Percentiles rank a stretch among this genome's conserved stretches.
Evolutionary conservation across 202 grass and related monocot genomes (phyloP).

Genomic region (Cymbopogon flexuosus): DNA sequence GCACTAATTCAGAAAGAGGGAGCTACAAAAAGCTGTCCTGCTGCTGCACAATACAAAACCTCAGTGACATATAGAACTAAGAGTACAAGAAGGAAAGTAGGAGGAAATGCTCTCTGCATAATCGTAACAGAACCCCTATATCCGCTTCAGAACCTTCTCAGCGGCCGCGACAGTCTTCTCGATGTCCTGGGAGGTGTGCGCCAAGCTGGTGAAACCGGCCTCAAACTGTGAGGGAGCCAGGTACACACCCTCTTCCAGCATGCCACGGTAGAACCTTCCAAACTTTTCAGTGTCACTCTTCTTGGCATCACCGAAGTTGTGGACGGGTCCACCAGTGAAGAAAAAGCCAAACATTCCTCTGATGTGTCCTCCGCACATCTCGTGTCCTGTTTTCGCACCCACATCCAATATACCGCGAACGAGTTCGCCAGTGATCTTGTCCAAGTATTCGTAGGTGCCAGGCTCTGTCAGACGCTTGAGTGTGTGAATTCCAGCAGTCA

Average conservation of each 20-base stretch:
- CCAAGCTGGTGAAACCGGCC: slow-evolving; percentile 93
- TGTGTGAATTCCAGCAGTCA: slow-evolving; percentile 96
- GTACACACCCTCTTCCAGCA: slow-evolving; percentile 98
- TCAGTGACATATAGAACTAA: neutral
- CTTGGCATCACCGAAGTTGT: slow-evolving; percentile 86
- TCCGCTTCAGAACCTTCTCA: slow-evolving; percentile 71
- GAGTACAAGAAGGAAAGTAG: neutral
- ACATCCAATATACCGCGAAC: slow-evolving; percentile 63
- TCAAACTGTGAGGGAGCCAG: slow-evolving; percentile 90
- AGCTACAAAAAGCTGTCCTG: slow-evolving; percentile 26
- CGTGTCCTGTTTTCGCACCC: slow-evolving; percentile 64
- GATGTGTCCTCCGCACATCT: slow-evolving; percentile 90
- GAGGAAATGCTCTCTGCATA: neutral
- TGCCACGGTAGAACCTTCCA: slow-evolving; percentile 74
- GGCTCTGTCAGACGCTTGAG: slow-evolving; percentile 69
- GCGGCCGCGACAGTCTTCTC: slow-evolving; percentile 70
- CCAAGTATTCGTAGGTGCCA: slow-evolving; percentile 71
- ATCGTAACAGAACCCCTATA: slow-evolving; percentile 26
- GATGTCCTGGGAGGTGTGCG: slow-evolving; percentile 71
- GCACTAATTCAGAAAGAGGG: slow-evolving; percentile 3
- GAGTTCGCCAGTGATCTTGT: slow-evolving; percentile 80
- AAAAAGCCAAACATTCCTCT: slow-evolving; percentile 92
- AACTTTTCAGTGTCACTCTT: slow-evolving; percentile 87
- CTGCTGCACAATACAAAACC: slow-evolving; percentile 43
- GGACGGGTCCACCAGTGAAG: slow-evolving; percentile 66